Conservation (phyloP, 2,329 filamentous ascomycete species). For the Aureobasidium namibiae region DNA sequence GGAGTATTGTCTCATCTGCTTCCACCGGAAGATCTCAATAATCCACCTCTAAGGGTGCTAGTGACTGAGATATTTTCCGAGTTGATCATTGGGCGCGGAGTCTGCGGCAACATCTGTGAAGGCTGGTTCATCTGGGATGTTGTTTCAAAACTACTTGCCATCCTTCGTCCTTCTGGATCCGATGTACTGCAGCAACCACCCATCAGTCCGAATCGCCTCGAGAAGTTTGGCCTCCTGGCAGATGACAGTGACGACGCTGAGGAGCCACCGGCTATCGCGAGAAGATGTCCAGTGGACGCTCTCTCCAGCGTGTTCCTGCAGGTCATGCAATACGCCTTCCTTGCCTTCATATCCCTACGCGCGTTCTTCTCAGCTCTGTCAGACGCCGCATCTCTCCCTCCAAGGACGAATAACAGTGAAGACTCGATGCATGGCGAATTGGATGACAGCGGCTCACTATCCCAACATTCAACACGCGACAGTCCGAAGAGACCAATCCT, state of each 20-base stretch:
- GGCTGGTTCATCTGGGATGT: slow-evolving; percentile 84
- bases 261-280: not conserved
- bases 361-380: slow-evolving; percentile 56
- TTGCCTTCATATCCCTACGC: slow-evolving; percentile 49
- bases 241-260: slow-evolving; percentile 16
- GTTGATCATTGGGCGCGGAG: slow-evolving; percentile 74
- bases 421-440: not conserved
- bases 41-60: slow-evolving; percentile 72
- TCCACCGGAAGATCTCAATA: slow-evolving; percentile 86
- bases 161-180: slow-evolving; percentile 22
- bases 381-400: slow-evolving; percentile 59
- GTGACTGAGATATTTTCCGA: slow-evolving; percentile 85
- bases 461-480: slow-evolving; percentile 13
- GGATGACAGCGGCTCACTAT: not conserved
- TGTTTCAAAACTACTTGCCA: slow-evolving; percentile 60
- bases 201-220: slow-evolving; percentile 37
- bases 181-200: slow-evolving; percentile 18
- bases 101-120: slow-evolving; percentile 74
- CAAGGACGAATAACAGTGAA: slow-evolving; percentile 32
- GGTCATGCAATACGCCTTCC: slow-evolving; percentile 42
- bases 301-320: slow-evolving; percentile 32
- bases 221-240: slow-evolving; percentile 49
- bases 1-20: slow-evolving; percentile 74
- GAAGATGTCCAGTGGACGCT: not conserved
- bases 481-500: slow-evolving; percentile 55